These are phyloP conservation scores for Aspergillus floridensis DNA, from an alignment of 2,329 filamentous ascomycete genomes.

Conservation along the genomic window DNA sequence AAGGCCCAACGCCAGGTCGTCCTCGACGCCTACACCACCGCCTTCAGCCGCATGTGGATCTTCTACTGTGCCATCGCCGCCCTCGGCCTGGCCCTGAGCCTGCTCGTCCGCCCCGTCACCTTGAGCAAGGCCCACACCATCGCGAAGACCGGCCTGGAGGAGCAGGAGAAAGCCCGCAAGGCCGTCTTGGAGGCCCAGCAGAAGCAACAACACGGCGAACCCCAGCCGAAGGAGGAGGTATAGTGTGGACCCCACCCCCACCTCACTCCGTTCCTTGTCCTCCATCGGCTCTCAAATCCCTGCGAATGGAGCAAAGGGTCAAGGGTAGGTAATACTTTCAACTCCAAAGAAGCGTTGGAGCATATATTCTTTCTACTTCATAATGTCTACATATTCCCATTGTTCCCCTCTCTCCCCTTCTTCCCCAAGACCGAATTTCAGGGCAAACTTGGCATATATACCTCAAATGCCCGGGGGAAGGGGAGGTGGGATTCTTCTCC, in stretches of 20 bases:
- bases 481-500: too few species aligned
- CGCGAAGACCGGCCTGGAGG: slow-evolving; percentile 45
- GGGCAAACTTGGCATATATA: too few species aligned
- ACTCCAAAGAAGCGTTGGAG: background rate
- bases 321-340: too few species aligned
- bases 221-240: slow-evolving; percentile 56
- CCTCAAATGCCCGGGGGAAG: too few species aligned
- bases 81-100: slow-evolving; percentile 39
- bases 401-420: background rate
- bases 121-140: slow-evolving; percentile 44
- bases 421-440: too few species aligned
- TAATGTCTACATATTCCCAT: background rate
- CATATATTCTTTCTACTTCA: background rate
- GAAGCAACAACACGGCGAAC: slow-evolving; percentile 52
- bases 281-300: too few species aligned
- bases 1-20: slow-evolving; percentile 37
- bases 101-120: slow-evolving; percentile 38
- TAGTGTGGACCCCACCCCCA: background rate
- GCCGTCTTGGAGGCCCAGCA: slow-evolving; percentile 30
- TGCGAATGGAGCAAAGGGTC: too few species aligned
- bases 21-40: slow-evolving; percentile 41
- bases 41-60: slow-evolving; percentile 52
- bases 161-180: slow-evolving; percentile 43
- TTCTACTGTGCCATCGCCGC: slow-evolving; percentile 44
- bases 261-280: background rate